Percentiles rank a stretch among this genome's conserved stretches.
Conservation (phyloP, 2,329 filamentous ascomycete species). For the Geoglossum cookeanum region DNA sequence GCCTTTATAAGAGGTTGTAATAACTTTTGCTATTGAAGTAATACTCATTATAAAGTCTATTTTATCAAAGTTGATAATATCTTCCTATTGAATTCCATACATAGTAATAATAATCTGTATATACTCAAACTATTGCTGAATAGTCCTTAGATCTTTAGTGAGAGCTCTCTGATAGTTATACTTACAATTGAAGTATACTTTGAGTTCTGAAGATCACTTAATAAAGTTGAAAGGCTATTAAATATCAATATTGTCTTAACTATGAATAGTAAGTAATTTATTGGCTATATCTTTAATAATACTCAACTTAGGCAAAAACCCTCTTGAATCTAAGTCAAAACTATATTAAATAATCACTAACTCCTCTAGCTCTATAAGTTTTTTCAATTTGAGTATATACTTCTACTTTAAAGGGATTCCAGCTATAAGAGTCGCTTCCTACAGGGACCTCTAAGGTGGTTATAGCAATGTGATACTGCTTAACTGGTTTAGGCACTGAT, state of each 20-base stretch:
- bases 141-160: background rate
- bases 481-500: no score
- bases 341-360: constrained; percentile 2
- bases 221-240: background rate
- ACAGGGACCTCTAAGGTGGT: no score
- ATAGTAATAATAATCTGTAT: background rate
- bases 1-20: constrained; percentile 1
- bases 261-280: background rate
- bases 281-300: background rate
- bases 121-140: background rate
- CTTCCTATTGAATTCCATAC: constrained; percentile 7
- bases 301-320: background rate
- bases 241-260: background rate
- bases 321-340: constrained; percentile 7
- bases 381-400: background rate
- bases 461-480: no score
- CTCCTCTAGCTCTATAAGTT: background rate
- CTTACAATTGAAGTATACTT: background rate
- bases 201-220: background rate
- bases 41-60: constrained; percentile 6
- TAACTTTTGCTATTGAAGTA: constrained; percentile 1
- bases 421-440: no score
- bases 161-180: background rate
- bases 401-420: background rate
- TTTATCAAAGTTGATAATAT: constrained; percentile 10